Evolutionary conservation across 2,329 filamentous ascomycete species (phyloP).

Genomic region (Hypoxylon sp.): DNA sequence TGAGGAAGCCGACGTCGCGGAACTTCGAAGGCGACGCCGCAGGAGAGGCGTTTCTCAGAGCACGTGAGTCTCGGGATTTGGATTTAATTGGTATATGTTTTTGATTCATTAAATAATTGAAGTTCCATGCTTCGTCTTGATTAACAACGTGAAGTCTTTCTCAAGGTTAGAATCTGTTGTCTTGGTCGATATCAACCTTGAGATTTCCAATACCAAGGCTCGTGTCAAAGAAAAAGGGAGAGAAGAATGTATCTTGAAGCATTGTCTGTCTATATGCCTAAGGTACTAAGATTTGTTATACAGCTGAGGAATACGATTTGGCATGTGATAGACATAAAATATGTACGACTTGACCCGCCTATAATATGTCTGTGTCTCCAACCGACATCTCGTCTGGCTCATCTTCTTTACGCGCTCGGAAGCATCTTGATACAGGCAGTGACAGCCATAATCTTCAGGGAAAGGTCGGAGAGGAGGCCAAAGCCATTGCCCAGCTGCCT

Average conservation of each 20-base stretch:
- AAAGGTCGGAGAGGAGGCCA: slow-evolving; percentile 47
- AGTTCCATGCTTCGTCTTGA: not conserved
- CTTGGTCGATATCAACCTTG: too few relatives aligned
- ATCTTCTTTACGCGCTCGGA: slow-evolving; percentile 22
- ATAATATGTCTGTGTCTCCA: not conserved
- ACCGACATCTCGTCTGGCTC: not conserved
- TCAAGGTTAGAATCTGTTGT: too few relatives aligned
- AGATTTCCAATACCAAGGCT: too few relatives aligned
- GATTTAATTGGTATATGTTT: not conserved
- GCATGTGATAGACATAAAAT: not conserved
- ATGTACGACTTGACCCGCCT: not conserved
- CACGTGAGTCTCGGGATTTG: slow-evolving; percentile 5
- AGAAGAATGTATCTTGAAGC: not conserved
- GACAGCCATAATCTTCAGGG: slow-evolving; percentile 54
- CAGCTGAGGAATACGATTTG: not conserved
- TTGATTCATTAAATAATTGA: not conserved
- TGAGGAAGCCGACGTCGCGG: slow-evolving; percentile 24
- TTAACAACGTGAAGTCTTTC: not conserved
- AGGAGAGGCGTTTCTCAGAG: slow-evolving; percentile 13
- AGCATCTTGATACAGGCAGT: slow-evolving; percentile 52
- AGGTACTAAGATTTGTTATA: not conserved
- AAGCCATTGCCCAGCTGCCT: slow-evolving; percentile 51
- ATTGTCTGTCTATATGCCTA: not conserved
- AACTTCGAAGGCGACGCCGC: slow-evolving; percentile 37
- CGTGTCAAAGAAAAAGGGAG: too few relatives aligned